phyloP scores from a whole-genome alignment of 2,329 filamentous ascomycete genomes.

The Scopulariopsis brevicaulis region DNA sequence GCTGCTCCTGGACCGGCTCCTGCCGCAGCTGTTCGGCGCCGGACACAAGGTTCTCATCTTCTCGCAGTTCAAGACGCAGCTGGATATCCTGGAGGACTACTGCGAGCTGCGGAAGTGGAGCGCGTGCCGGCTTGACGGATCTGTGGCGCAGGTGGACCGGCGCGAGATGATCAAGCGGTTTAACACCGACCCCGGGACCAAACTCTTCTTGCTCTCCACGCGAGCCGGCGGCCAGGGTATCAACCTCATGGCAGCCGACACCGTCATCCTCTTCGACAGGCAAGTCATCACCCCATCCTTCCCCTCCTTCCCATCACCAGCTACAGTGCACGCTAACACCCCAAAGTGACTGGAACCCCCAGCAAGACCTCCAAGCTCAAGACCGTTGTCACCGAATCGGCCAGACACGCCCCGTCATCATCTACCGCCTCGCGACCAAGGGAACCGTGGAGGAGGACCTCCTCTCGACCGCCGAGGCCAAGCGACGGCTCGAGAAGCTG shows the following conservation, averaged over 20 bases:
- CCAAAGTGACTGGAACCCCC: conserved; percentile 71
- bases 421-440: conserved; percentile 88
- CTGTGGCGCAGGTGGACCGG: conserved; percentile 63
- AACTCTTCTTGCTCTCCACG: conserved; percentile 80
- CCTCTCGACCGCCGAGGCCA: conserved; percentile 79
- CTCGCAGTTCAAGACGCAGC: conserved; percentile 88
- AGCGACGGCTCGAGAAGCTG: conserved; percentile 83
- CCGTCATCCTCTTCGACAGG: conserved; percentile 78
- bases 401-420: conserved; percentile 81
- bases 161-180: conserved; percentile 62
- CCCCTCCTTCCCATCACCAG: background rate
- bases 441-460: conserved; percentile 86
- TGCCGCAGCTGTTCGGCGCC: conserved; percentile 60
- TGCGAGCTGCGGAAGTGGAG: conserved; percentile 72
- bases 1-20: conserved; percentile 78
- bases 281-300: conserved; percentile 7
- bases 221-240: conserved; percentile 91
- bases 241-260: conserved; percentile 85
- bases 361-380: conserved; percentile 93
- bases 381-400: conserved; percentile 93
- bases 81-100: conserved; percentile 86
- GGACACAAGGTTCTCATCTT: conserved; percentile 93
- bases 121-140: conserved; percentile 83
- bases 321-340: background rate
- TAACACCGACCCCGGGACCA: conserved; percentile 52